These are phyloP conservation scores for Nicotiana paniculata DNA, from an alignment of 257 asterid species.

Conservation along the genomic window DNA sequence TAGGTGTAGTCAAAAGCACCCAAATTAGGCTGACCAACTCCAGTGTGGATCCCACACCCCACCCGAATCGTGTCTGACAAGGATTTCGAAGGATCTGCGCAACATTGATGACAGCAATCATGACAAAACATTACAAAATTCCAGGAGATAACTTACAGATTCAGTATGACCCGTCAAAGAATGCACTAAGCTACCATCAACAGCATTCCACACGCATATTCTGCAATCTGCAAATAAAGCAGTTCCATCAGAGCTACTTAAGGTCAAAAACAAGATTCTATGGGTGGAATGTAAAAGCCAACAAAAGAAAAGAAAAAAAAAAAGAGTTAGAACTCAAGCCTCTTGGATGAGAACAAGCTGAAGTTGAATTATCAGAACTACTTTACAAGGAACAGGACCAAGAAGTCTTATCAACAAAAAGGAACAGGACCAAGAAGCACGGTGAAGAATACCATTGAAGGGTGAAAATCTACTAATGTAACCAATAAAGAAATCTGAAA, in stretches of 20 bases:
- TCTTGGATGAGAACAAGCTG: not conserved
- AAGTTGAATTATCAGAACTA: not conserved
- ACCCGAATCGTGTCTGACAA: not conserved
- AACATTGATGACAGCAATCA: not conserved
- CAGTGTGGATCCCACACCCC: not conserved
- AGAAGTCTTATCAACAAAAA: no score
- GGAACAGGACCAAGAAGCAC: not conserved
- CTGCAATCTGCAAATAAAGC: constrained; percentile 69
- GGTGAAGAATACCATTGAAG: not conserved
- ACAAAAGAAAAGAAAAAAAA: not conserved
- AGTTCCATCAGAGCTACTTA: not conserved
- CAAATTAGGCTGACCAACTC: not conserved
- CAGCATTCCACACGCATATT: constrained; percentile 99
- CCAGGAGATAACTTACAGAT: constrained; percentile 52
- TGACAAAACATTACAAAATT: not conserved
- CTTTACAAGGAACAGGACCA: not conserved
- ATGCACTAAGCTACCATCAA: constrained; percentile 97
- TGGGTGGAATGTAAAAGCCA: not conserved
- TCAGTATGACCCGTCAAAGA: constrained; percentile 93
- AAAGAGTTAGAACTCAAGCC: not conserved
- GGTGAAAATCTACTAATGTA: not conserved
- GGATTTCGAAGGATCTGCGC: not conserved
- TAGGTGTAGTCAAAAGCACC: not conserved
- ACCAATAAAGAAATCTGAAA: not conserved
- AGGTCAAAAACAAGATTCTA: not conserved